Conservation (phyloP, 257 asterid genomes). For the Gentiana macrophylla region DNA sequence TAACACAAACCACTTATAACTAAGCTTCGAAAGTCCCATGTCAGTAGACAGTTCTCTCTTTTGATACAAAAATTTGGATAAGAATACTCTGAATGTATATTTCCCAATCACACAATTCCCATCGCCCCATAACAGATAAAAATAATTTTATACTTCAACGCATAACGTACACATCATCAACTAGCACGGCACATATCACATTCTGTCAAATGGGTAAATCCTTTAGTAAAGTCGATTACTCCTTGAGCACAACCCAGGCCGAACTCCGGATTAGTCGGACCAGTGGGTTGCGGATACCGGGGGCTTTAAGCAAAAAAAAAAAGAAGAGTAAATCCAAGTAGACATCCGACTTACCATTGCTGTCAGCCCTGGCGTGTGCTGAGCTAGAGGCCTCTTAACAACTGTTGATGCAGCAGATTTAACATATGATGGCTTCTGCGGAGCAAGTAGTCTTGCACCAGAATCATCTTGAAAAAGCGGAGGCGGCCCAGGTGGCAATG, state of each 20-base stretch:
- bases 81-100: too few relatives aligned
- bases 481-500: slow-evolving; percentile 98
- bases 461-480: slow-evolving; percentile 52
- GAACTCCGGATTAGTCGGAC: too few relatives aligned
- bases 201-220: neutral
- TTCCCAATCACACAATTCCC: too few relatives aligned
- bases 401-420: slow-evolving; percentile 98
- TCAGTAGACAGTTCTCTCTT: too few relatives aligned
- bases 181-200: neutral
- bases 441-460: slow-evolving; percentile 31
- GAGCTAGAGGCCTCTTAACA: slow-evolving; percentile 98
- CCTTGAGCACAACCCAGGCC: too few relatives aligned
- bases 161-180: neutral
- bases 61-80: too few relatives aligned
- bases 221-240: too few relatives aligned
- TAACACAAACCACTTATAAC: too few relatives aligned
- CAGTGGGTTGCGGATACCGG: too few relatives aligned
- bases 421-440: slow-evolving; percentile 83
- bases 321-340: neutral
- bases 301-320: too few relatives aligned
- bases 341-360: slow-evolving; percentile 69
- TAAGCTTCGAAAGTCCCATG: too few relatives aligned
- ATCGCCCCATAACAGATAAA: neutral
- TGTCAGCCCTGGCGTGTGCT: slow-evolving; percentile 97
- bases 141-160: neutral